These are phyloP conservation scores for Fusarium secorum DNA, from an alignment of 2,329 filamentous ascomycete species.

Conservation along the genomic window DNA sequence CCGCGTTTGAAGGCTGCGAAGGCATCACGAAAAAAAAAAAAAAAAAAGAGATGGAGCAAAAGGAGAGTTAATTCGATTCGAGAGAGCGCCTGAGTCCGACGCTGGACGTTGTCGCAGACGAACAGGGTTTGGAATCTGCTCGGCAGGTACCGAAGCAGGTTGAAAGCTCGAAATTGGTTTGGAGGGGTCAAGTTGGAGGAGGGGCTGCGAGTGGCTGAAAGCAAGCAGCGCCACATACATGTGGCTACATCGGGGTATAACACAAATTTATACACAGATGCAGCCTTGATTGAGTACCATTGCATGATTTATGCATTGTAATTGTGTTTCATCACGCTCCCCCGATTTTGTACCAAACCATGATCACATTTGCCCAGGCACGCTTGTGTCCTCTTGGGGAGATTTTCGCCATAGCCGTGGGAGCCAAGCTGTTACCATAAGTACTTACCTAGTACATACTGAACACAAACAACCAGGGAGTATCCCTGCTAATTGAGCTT, in stretches of 20 bases:
- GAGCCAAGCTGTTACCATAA: background rate
- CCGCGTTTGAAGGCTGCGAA: conserved; percentile 65
- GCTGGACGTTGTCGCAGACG: conserved; percentile 1
- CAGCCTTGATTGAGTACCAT: background rate
- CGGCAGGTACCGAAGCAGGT: conserved; percentile 29
- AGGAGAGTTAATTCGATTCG: background rate
- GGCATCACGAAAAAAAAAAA: conserved; percentile 50
- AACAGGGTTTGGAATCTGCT: conserved; percentile 18
- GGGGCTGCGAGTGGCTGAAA: conserved; percentile 11
- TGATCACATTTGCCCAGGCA: background rate
- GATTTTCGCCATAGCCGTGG: background rate
- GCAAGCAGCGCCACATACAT: conserved; percentile 5
- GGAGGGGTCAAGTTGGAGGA: conserved; percentile 28
- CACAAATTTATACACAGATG: background rate
- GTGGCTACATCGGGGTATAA: conserved; percentile 5
- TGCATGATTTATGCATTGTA: background rate
- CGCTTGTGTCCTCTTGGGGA: background rate
- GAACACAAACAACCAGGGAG: background rate
- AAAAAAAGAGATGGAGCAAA: background rate
- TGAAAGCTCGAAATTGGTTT: conserved; percentile 7
- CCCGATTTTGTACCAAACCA: background rate
- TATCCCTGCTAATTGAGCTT: conserved; percentile 10
- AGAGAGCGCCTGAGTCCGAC: background rate
- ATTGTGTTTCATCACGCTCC: background rate
- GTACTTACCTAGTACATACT: background rate